Evolutionary conservation across 2,329 filamentous ascomycete species (phyloP).

Genomic region (Penicillium fuscoglaucum): DNA sequence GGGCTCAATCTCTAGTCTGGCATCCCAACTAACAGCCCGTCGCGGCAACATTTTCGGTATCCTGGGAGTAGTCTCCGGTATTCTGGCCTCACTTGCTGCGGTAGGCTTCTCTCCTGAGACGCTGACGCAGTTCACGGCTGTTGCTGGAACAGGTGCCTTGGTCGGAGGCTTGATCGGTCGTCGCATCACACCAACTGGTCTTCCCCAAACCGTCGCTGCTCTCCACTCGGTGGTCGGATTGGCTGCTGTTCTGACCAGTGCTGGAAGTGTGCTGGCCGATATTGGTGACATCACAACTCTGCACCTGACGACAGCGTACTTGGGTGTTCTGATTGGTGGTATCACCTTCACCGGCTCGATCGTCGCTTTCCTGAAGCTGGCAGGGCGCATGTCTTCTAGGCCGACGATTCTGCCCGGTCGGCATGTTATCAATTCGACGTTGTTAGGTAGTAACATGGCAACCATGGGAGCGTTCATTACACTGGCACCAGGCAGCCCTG

Average conservation of each 20-base stretch:
- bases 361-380: conserved; percentile 84
- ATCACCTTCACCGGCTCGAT: conserved; percentile 90
- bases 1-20: conserved; percentile 75
- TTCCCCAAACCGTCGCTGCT: conserved; percentile 86
- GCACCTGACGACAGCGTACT: conserved; percentile 81
- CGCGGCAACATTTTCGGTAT: conserved; percentile 86
- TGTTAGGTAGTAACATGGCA: conserved; percentile 73
- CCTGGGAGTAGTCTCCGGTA: conserved; percentile 77
- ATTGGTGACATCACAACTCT: conserved; percentile 70
- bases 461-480: conserved; percentile 83
- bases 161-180: conserved; percentile 75
- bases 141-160: conserved; percentile 71
- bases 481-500: conserved; percentile 75
- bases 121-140: conserved; percentile 73
- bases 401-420: conserved; percentile 72
- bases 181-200: conserved; percentile 81
- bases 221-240: conserved; percentile 88
- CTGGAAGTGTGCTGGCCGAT: conserved; percentile 79
- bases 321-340: conserved; percentile 82
- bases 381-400: conserved; percentile 76
- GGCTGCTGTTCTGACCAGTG: conserved; percentile 82
- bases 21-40: conserved; percentile 78
- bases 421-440: conserved; percentile 71
- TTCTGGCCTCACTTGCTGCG: conserved; percentile 77
- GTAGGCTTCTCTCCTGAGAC: conserved; percentile 79